A percentile compares a stretch with the other conserved stretches of the same genome.
Evolutionary conservation across 2,329 filamentous ascomycete genomes (phyloP).

Genomic region (Penicillium capsulatum): DNA sequence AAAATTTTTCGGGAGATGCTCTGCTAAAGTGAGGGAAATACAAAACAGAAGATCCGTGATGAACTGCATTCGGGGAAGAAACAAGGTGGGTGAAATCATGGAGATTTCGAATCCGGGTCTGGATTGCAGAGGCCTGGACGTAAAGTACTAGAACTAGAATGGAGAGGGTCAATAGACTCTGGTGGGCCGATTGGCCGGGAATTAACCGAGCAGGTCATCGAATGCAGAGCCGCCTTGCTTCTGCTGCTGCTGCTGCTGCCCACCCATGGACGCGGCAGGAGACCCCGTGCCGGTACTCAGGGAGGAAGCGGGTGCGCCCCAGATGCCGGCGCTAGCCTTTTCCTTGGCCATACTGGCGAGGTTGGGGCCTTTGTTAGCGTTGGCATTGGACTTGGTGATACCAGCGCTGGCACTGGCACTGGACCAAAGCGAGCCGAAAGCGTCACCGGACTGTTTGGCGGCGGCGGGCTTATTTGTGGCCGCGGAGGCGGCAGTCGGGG

Average conservation of each 20-base stretch:
- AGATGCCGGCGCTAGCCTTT: conserved; percentile 90
- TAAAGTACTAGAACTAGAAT: background rate
- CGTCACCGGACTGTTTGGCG: conserved; percentile 62
- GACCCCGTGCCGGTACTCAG: conserved; percentile 32
- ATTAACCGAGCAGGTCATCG: conserved; percentile 41
- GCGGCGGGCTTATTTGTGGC: conserved; percentile 47
- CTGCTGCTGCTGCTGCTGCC: conserved; percentile 28
- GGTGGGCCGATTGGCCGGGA: background rate
- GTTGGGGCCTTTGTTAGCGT: conserved; percentile 64
- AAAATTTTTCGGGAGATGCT: conserved; percentile 12
- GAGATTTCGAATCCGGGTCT: background rate
- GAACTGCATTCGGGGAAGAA: conserved; percentile 1
- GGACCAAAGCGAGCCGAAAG: conserved; percentile 82
- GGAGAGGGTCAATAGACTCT: background rate
- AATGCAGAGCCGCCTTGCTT: conserved; percentile 35
- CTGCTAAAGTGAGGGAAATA: conserved; percentile 8
- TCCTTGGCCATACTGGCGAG: conserved; percentile 96
- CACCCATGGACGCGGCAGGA: no score
- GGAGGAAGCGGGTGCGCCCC: conserved; percentile 67
- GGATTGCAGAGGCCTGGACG: background rate
- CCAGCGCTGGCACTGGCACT: conserved; percentile 63
- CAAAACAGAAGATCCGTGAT: conserved; percentile 4
- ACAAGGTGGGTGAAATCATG: conserved; percentile 8
- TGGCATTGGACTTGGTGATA: conserved; percentile 67
- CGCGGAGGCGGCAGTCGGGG: conserved; percentile 38